Evolutionary conservation across 495 filamentous ascomycete genomes (phyloP), one percentile per base, ranked within the genome.

Genomic region (Aspergillus heteromorphus): DNA sequence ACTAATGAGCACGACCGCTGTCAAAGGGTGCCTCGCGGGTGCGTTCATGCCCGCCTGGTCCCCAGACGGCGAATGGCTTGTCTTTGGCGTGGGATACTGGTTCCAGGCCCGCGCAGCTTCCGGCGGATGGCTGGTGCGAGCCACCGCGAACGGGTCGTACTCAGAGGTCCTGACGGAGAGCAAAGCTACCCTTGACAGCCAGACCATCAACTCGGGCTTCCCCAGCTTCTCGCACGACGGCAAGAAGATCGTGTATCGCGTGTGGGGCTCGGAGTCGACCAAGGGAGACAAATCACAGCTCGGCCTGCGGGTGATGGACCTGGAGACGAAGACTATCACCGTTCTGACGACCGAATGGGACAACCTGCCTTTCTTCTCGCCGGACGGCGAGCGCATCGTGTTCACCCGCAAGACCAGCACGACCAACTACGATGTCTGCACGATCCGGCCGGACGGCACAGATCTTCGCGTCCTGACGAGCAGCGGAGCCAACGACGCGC

Each of bases 401-500:
- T 71, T 71, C 52, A 68, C 68, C 9, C 62, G 68, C 41, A 63
- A 65, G 48, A 58, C 56, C 0, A 54, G 49, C 40, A 30, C 48
- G 2, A 62, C 51, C 6, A 67, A 67, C 50, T 76, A 65, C 47
- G 71, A 74, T 23, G 54, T 75, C 6, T 66, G 57, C 53, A 75
- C 69, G 8, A 69, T 75, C 21, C 49, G 54, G 1, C 62, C 68
- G 6, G 67, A 76, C 55, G 70, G 72, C 0, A 65, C 59, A 0
- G 67, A 70, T 38, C 50, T 74, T 20, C 55, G 45, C 6, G 49
- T 64, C 4, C 42, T 74, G 14, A 73, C 72, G 0, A 60, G 45
- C 27, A 67, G 64, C 45, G 59, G 57, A 2, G 67, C 69, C 14
- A 73, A 75, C 41, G 72, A 75, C 58, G 72, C 71, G 0, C 71